Base-by-base conservation (phyloP, 2,329 filamentous ascomycete species). In the Ascochyta fabae region DNA sequence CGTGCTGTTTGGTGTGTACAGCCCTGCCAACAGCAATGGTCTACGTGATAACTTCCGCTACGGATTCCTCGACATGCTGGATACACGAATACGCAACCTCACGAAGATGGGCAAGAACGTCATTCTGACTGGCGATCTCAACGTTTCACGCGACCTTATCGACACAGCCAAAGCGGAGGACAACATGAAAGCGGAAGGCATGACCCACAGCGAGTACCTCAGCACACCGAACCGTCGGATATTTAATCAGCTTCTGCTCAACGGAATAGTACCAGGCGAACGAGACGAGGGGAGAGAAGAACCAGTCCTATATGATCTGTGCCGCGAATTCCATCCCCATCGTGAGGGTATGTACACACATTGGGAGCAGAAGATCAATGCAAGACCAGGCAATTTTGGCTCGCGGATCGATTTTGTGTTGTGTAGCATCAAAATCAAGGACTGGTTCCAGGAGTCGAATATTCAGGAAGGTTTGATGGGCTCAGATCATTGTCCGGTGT, bases 401-500 rank as follows among this genome's bases (percentile, higher is more conserved):
- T 89, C 91, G 50, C 86, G 95, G 33, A 98, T 98, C 65, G 95
- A 99, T 75, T 98, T 96, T 75, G 84, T 99, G 16, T 82, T 98
- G 3, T 96, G 92, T 72, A 95, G 87, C 61, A 81, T 88, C 36
- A 84, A 85, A 33, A 90, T 96, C 80, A 90, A 88, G 67, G 79
- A 84, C 47, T 97, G 93, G 92, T 90, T 96, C 67, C 80, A 79
- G 24, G 85, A 88, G 39, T 86, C 91, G 6, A 88, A 97, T 67
- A 98, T 98, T 29, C 95, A 98, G 72, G 92, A 96, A 75, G 93
- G 93, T 0, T 79, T 98, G 22, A 89, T 96, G 79, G 95, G 95
- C 0, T 98, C 94, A 1, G 95, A 99, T 70, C 95, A 99, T 74
- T 99, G 95, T 67, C 95, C 95, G 0, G 94, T 98, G 1, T 98